Conservation (phyloP, 1,284 basidiomycete species). For the Mycosarcoma mackinlayi region DNA sequence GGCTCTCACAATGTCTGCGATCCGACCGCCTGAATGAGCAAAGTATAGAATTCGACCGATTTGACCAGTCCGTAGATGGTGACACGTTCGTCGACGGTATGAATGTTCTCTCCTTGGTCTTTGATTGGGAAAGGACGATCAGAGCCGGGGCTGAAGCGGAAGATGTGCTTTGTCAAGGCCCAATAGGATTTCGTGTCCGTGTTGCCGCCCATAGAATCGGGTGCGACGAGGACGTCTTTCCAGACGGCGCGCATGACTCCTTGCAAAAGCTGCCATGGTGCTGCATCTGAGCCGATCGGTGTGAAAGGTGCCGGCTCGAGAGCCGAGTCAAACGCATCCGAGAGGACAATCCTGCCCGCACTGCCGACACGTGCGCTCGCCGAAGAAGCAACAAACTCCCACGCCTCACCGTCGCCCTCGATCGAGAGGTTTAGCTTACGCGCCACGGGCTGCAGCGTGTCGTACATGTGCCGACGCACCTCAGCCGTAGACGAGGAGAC, state of each 20-base stretch:
- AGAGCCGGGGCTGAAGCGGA: constrained; percentile 71
- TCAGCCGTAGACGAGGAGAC: constrained; percentile 71
- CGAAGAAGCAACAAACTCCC: constrained; percentile 17
- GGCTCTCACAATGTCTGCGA: too few species aligned
- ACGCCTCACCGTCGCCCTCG: constrained; percentile 38
- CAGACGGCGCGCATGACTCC: constrained; percentile 71
- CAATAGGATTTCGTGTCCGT: constrained; percentile 74
- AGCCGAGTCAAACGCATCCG: constrained; percentile 70
- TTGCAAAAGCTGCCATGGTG: constrained; percentile 71
- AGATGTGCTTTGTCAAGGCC: constrained; percentile 73
- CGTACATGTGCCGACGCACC: constrained; percentile 70
- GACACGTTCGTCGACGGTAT: constrained; percentile 76
- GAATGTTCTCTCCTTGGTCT: constrained; percentile 69
- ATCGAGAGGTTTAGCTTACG: constrained; percentile 73
- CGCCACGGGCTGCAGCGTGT: constrained; percentile 71
- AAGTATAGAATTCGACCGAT: constrained; percentile 71
- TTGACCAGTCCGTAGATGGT: constrained; percentile 69
- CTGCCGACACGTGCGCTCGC: not conserved
- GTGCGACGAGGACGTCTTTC: constrained; percentile 70
- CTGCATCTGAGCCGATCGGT: constrained; percentile 68
- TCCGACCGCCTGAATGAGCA: constrained; percentile 70
- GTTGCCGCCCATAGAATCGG: constrained; percentile 73
- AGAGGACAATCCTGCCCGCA: constrained; percentile 26
- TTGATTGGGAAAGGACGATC: constrained; percentile 37
- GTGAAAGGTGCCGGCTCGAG: constrained; percentile 74